A percentile compares a stretch with the other conserved stretches of the same genome.
Evolutionary conservation across 2,329 filamentous ascomycete genomes (phyloP).

Genomic region (Diaporthe aspalathi): DNA sequence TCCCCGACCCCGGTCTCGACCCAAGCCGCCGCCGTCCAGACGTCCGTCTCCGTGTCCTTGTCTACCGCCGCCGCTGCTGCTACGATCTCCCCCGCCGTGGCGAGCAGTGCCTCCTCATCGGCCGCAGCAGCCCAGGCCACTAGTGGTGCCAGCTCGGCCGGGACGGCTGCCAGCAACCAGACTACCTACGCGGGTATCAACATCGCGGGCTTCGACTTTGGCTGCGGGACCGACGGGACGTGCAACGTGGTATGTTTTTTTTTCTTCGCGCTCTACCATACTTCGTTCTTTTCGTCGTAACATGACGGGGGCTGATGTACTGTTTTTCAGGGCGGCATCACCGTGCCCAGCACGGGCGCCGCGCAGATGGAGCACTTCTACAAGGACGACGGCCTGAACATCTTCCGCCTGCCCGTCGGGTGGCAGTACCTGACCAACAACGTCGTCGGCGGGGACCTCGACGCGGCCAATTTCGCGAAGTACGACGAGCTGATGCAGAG

Average conservation of each 20-base stretch:
- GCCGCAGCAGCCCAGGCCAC: conserved; percentile 12
- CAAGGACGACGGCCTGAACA: conserved; percentile 63
- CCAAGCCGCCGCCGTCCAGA: neutral
- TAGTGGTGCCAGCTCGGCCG: neutral
- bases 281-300: no score
- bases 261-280: no score
- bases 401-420: conserved; percentile 65
- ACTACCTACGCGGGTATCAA: conserved; percentile 49
- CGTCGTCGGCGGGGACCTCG: conserved; percentile 55
- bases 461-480: conserved; percentile 54
- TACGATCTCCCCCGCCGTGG: conserved; percentile 20
- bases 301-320: no score
- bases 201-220: conserved; percentile 62
- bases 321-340: conserved; percentile 37
- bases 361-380: conserved; percentile 68
- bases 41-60: neutral
- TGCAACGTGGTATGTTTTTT: conserved; percentile 45
- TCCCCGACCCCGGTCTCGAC: neutral
- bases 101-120: neutral
- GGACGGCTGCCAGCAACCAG: conserved; percentile 22
- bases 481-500: conserved; percentile 63
- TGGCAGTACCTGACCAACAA: conserved; percentile 64
- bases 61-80: no score
- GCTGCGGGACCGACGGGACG: conserved; percentile 55
- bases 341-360: conserved; percentile 43